phyloP scores from a whole-genome alignment of 345 rosid genomes.

The Euphorbia pulcherrima region DNA sequence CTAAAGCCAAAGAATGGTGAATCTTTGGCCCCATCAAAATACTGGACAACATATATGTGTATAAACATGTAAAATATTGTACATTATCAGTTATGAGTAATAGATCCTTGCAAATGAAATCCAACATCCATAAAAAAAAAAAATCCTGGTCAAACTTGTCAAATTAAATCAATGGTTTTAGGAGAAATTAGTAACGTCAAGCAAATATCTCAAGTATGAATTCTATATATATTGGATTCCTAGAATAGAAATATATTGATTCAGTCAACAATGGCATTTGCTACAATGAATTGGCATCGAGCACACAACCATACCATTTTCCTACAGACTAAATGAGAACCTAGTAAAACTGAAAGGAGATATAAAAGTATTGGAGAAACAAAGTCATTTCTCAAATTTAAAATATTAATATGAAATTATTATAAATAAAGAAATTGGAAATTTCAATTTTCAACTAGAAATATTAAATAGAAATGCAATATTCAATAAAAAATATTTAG shows the following conservation, averaged over 20 bases:
- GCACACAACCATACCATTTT: neutral
- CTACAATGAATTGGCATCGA: neutral
- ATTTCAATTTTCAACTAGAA: too few relatives aligned
- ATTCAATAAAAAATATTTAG: too few relatives aligned
- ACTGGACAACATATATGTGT: too few relatives aligned
- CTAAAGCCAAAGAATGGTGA: too few relatives aligned
- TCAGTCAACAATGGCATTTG: too few relatives aligned
- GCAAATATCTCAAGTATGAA: neutral
- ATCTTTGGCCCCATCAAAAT: too few relatives aligned
- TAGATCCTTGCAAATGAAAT: neutral
- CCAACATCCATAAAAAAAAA: neutral
- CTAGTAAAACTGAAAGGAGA: neutral
- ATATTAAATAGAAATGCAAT: too few relatives aligned
- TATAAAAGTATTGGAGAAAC: neutral
- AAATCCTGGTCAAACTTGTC: neutral
- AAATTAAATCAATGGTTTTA: neutral
- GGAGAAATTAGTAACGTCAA: neutral
- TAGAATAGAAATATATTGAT: neutral
- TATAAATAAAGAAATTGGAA: too few relatives aligned
- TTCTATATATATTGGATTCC: neutral
- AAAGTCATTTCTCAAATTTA: neutral
- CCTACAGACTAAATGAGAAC: neutral
- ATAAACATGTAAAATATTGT: too few relatives aligned
- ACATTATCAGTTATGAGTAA: too few relatives aligned
- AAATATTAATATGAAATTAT: too few relatives aligned